Conservation (phyloP, 768 basidiomycete species). For the Hypholoma sublateritium region DNA sequence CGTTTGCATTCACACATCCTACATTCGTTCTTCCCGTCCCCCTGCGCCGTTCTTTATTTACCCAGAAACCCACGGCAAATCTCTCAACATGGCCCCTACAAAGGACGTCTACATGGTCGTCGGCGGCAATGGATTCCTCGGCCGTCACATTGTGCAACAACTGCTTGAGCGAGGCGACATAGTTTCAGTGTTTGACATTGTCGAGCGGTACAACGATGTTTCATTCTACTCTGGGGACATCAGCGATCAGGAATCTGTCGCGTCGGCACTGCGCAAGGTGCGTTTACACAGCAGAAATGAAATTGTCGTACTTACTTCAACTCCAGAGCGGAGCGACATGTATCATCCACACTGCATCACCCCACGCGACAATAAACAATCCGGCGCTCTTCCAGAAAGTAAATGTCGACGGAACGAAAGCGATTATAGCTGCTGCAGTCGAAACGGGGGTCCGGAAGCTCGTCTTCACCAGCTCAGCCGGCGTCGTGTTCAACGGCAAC, state of each 20-base stretch:
- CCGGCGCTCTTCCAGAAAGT: constrained; percentile 84
- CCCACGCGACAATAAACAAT: constrained; percentile 62
- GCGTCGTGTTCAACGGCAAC: constrained; percentile 83
- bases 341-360: constrained; percentile 95
- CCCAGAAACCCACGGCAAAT: not conserved
- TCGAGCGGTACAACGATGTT: constrained; percentile 85
- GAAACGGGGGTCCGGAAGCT: constrained; percentile 76
- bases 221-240: constrained; percentile 92
- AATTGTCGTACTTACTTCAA: constrained; percentile 5
- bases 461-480: constrained; percentile 93
- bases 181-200: constrained; percentile 89
- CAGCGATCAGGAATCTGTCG: constrained; percentile 70
- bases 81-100: not conserved
- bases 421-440: constrained; percentile 80
- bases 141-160: constrained; percentile 87
- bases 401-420: constrained; percentile 89
- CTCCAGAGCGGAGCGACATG: constrained; percentile 77
- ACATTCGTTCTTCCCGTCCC: not conserved
- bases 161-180: constrained; percentile 76
- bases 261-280: constrained; percentile 73
- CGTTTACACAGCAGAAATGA: constrained; percentile 18
- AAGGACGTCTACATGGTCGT: constrained; percentile 86
- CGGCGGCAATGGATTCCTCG: constrained; percentile 92
- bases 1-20: not conserved
- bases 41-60: not conserved